A percentile compares a stretch with the other conserved stretches of the same genome.
phyloP scores from a whole-genome alignment of 2,329 filamentous ascomycete genomes.

The Pestalotiopsis fici region DNA sequence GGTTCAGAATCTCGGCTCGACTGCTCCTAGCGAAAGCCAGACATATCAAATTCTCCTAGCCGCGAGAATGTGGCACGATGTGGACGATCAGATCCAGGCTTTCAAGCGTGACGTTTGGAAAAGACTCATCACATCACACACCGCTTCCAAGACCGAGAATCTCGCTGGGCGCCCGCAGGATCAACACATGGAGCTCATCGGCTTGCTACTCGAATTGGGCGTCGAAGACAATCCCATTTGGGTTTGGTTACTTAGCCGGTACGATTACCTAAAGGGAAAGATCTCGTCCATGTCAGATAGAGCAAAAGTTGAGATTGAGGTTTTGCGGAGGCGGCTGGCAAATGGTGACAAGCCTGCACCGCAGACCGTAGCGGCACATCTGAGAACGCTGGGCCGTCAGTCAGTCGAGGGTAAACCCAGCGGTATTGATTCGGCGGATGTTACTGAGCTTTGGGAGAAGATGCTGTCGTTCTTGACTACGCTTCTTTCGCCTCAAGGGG shows the following conservation, averaged over 20 bases:
- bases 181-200: slow-evolving; percentile 87
- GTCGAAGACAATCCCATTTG: slow-evolving; percentile 96
- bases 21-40: slow-evolving; percentile 72
- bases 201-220: slow-evolving; percentile 86
- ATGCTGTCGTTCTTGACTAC: slow-evolving; percentile 72
- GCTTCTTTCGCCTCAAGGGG: slow-evolving; percentile 75
- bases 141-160: slow-evolving; percentile 51
- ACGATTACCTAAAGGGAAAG: slow-evolving; percentile 85
- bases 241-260: slow-evolving; percentile 90
- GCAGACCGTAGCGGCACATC: slow-evolving; percentile 70
- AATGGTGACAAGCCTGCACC: slow-evolving; percentile 70
- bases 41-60: slow-evolving; percentile 86
- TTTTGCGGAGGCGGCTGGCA: slow-evolving; percentile 79
- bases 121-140: slow-evolving; percentile 70
- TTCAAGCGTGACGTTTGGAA: slow-evolving; percentile 94
- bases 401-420: slow-evolving; percentile 60
- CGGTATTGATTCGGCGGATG: slow-evolving; percentile 75
- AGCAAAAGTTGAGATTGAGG: slow-evolving; percentile 90
- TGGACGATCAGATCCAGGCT: slow-evolving; percentile 79
- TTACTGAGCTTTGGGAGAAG: slow-evolving; percentile 93
- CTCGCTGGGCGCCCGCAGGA: slow-evolving; percentile 65
- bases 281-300: slow-evolving; percentile 80
- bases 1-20: slow-evolving; percentile 55
- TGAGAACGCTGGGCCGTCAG: slow-evolving; percentile 73
- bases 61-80: slow-evolving; percentile 92